Percentiles rank a stretch among this genome's conserved stretches.
Evolutionary conservation across 176 grass and related monocot species (phyloP).

Genomic region (Sorghum bicolor): DNA sequence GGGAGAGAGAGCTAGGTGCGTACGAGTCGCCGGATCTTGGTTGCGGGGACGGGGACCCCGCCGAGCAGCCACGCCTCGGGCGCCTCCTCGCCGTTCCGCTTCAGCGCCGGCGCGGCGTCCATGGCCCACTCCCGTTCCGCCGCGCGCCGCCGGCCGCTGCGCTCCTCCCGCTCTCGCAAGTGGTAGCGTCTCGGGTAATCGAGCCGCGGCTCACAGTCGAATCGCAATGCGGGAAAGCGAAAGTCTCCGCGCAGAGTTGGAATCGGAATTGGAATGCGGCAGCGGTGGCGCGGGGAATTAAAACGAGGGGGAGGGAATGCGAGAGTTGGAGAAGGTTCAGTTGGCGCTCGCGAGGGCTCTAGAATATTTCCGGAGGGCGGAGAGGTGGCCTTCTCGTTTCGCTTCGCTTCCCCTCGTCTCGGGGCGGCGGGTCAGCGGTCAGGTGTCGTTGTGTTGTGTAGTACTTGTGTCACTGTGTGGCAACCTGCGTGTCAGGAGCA

Average conservation of each 20-base stretch:
- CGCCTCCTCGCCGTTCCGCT: slow-evolving; percentile 20
- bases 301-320: neutral
- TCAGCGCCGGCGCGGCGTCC: slow-evolving; percentile 7
- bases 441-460: no score
- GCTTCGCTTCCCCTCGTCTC: no score
- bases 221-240: neutral
- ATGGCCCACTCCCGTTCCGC: neutral
- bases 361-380: neutral
- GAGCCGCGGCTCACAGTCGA: neutral
- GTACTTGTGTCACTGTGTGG: no score
- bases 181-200: neutral
- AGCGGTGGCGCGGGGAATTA: neutral
- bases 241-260: neutral
- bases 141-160: neutral
- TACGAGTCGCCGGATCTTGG: slow-evolving; percentile 26
- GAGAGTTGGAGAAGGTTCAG: slow-evolving; percentile 25
- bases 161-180: neutral
- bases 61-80: slow-evolving; percentile 1
- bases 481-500: no score
- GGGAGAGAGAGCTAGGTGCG: neutral
- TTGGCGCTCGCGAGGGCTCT: neutral
- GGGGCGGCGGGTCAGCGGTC: no score
- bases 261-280: neutral
- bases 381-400: no score
- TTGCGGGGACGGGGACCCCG: neutral